Evolutionary conservation across 331 rosid genomes (phyloP).

Genomic region (Cucumis variabilis): DNA sequence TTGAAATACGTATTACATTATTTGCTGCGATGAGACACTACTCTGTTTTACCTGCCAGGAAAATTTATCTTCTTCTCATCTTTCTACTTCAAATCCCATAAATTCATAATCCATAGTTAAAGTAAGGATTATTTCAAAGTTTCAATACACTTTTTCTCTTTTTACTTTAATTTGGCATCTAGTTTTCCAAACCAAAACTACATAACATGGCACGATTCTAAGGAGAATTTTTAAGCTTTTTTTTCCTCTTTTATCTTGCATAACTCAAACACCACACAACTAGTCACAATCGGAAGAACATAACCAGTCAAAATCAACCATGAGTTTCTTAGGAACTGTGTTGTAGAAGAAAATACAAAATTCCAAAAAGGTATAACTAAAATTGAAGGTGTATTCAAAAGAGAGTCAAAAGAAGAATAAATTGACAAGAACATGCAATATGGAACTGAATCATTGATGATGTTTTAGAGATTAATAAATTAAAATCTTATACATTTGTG

Average conservation of each 20-base stretch:
- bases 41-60: too few relatives aligned
- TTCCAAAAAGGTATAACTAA: neutral
- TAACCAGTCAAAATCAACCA: conserved; percentile 7
- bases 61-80: too few relatives aligned
- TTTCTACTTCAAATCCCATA: too few relatives aligned
- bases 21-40: too few relatives aligned
- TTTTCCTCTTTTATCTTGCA: neutral
- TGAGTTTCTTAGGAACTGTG: neutral
- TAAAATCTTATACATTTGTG: too few relatives aligned
- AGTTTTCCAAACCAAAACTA: neutral
- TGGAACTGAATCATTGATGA: neutral
- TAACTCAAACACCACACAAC: neutral
- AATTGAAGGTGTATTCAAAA: neutral
- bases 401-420: neutral
- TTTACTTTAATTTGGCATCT: neutral
- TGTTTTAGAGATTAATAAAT: too few relatives aligned
- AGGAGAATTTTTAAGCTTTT: neutral
- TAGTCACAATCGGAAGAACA: neutral
- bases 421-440: neutral
- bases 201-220: neutral
- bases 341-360: neutral
- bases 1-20: too few relatives aligned
- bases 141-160: neutral
- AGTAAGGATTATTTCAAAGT: neutral
- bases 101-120: neutral